These are phyloP conservation scores for Erythrophleum ivorense DNA, from an alignment of 331 rosid genomes.

Conservation along the genomic window DNA sequence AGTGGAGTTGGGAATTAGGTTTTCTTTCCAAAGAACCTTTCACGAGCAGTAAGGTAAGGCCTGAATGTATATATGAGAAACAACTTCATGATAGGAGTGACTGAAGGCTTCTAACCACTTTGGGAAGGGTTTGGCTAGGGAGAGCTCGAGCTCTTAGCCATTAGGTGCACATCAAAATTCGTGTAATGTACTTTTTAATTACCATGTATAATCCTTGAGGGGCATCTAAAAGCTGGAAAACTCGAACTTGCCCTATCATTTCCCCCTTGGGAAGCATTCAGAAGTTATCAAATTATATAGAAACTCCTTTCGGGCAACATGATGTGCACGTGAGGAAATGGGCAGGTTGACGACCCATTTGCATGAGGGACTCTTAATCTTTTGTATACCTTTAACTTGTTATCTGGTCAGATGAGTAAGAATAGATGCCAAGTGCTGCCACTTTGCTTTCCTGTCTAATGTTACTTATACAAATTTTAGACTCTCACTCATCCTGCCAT, in stretches of 20 bases:
- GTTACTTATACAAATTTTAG: too few relatives aligned
- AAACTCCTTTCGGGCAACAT: constrained; percentile 28
- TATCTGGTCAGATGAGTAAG: not conserved
- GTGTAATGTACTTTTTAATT: too few relatives aligned
- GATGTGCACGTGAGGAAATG: too few relatives aligned
- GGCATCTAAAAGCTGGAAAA: too few relatives aligned
- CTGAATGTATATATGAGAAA: not conserved
- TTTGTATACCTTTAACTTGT: constrained; percentile 17
- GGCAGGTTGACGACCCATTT: constrained; percentile 39
- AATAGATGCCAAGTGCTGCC: not conserved
- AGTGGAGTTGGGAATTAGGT: not conserved
- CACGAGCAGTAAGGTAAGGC: not conserved
- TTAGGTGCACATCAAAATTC: too few relatives aligned
- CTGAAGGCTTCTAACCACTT: not conserved
- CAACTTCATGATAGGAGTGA: not conserved
- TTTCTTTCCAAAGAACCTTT: not conserved
- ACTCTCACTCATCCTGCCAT: too few relatives aligned
- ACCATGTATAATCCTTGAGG: too few relatives aligned
- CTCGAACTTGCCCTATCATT: too few relatives aligned
- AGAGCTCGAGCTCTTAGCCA: too few relatives aligned
- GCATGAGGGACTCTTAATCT: constrained; percentile 40
- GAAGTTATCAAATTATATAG: not conserved
- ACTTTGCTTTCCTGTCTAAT: too few relatives aligned
- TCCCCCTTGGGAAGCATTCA: too few relatives aligned
- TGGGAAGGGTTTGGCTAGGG: too few relatives aligned